Conservation (phyloP, 2,329 filamentous ascomycete genomes). For the Pseudocercospora musae region DNA sequence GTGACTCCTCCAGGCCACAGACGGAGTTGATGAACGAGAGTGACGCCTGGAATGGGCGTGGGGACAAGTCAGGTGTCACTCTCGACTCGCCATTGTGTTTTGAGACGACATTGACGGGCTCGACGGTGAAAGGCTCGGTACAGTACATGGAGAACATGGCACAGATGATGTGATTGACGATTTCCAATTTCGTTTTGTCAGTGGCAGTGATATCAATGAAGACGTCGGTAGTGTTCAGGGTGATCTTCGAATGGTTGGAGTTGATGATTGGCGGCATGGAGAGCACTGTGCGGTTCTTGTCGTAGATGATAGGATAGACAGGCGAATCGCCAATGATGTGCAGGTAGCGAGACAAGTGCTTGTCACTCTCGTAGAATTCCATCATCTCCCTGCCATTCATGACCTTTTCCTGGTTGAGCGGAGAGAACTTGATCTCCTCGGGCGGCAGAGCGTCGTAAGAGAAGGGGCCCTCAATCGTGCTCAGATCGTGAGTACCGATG, state of each 20-base stretch:
- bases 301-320: slow-evolving; percentile 93
- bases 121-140: slow-evolving; percentile 82
- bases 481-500: slow-evolving; percentile 94
- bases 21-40: slow-evolving; percentile 92
- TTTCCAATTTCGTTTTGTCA: slow-evolving; percentile 92
- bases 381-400: slow-evolving; percentile 89
- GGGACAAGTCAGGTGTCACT: slow-evolving; percentile 75
- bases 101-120: slow-evolving; percentile 88
- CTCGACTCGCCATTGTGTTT: slow-evolving; percentile 83
- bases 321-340: slow-evolving; percentile 93
- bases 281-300: slow-evolving; percentile 80
- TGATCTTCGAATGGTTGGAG: slow-evolving; percentile 94
- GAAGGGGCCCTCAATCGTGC: slow-evolving; percentile 91
- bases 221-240: slow-evolving; percentile 82
- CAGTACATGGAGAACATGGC: slow-evolving; percentile 97
- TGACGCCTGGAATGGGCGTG: slow-evolving; percentile 74
- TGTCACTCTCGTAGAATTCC: slow-evolving; percentile 91
- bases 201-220: slow-evolving; percentile 97
- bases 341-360: slow-evolving; percentile 82
- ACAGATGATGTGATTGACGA: slow-evolving; percentile 92
- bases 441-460: slow-evolving; percentile 90
- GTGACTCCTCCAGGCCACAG: slow-evolving; percentile 74
- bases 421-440: slow-evolving; percentile 86
- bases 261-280: slow-evolving; percentile 98
- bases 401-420: slow-evolving; percentile 84